Evolutionary conservation across 176 grass and related monocot species (phyloP), one percentile per base, ranked within the genome.

Genomic region (Melocanna baccifera): DNA sequence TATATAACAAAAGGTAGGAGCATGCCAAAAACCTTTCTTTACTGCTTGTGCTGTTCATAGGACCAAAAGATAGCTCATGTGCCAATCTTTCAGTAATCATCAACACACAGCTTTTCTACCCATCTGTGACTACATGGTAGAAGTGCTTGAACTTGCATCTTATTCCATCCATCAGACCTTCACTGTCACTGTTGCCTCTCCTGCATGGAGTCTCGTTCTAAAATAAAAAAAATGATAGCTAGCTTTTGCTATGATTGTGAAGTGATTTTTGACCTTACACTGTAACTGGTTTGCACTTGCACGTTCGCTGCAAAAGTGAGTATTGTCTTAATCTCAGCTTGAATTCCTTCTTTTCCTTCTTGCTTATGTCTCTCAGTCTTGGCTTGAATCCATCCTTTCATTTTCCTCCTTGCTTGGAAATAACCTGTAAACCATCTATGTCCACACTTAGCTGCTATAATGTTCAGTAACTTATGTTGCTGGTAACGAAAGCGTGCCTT

Each of bases 221-320:
- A 67, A 72, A 55, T 77, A 2, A 67, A 72, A 55, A 65, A 51
- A 86, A 55, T 39, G 23, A 18, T 23, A 30, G 28, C 13, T 4
- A 61, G 71, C 25, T 69, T 20, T 7, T 9, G 36, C 36, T 37
- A 78, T 90, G 79, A 86, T 64, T 71, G 12, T 66, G 39, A 61
- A 46, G 40, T 86, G 46, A 47, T 66, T 77, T 77, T 70, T 58
- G 39, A 56, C 11, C 4, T 53, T 65, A 57, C 32, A 4, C 23
- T 71, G 52, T 36, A 67, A 66, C n/a, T 76, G 30, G 16, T 55
- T 37, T 34, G 48, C 18, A 52, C 3, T 72, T 48, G 23, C 43
- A 48, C 43, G 12, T 71, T 28, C 68, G 16, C 28, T 42, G 57
- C 83, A 64, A 76, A 76, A 70, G 18, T 52, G 43, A 67, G 39